Evolutionary conservation across 345 rosid genomes (phyloP).

Genomic region (Eucalyptus curtisii): DNA sequence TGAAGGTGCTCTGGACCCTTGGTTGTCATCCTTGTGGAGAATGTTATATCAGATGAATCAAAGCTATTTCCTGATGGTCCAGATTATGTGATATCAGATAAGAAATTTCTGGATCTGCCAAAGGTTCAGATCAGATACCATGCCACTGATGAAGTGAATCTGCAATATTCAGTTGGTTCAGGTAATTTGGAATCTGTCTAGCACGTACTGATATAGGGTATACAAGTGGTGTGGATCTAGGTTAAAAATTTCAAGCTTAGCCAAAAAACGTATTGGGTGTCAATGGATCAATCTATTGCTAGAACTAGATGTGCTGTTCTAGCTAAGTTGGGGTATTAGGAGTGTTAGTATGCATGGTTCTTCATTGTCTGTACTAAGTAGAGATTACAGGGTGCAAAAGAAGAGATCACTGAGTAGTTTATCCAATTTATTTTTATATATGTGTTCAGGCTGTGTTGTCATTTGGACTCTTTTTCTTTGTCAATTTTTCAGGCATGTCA

Average conservation of each 20-base stretch:
- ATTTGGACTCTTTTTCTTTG: background rate
- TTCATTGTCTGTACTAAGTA: background rate
- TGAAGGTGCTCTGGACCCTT: constrained; percentile 92
- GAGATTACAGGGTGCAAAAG: background rate
- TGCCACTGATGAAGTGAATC: constrained; percentile 5
- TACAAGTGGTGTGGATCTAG: background rate
- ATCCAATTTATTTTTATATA: background rate
- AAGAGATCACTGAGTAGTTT: background rate
- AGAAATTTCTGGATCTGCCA: constrained; percentile 41
- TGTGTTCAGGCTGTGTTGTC: background rate
- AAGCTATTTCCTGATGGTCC: constrained; percentile 64
- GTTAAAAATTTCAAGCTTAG: background rate
- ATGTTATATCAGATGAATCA: constrained; percentile 35
- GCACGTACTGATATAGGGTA: background rate
- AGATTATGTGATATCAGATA: constrained; percentile 28
- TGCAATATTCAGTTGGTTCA: constrained; percentile 11
- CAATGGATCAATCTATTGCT: background rate
- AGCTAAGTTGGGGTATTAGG: background rate
- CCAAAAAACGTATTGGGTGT: background rate
- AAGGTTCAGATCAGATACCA: constrained; percentile 48
- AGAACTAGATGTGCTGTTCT: background rate
- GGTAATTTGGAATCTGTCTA: constrained; percentile 18
- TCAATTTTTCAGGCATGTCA: constrained; percentile 25
- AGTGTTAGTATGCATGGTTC: background rate
- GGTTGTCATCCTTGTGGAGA: constrained; percentile 85